Evolutionary conservation across 225 moss, liverwort and hornwort species (phyloP).

Genomic region (Takakia lepidozioides): DNA sequence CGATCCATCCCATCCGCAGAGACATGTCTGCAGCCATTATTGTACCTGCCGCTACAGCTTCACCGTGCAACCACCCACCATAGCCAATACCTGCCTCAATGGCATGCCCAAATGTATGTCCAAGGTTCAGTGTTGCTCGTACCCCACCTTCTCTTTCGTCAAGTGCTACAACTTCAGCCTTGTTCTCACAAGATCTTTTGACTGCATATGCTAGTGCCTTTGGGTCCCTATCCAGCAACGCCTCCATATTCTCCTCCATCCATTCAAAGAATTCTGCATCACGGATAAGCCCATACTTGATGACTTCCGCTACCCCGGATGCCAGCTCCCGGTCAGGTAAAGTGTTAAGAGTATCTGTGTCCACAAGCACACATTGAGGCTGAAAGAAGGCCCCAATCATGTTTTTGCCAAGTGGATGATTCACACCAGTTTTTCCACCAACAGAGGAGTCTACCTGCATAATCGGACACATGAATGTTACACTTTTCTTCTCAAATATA

Average conservation of each 20-base stretch:
- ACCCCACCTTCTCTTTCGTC: conserved; percentile 49
- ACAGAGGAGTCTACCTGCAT: conserved; percentile 57
- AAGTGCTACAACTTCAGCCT: conserved; percentile 40
- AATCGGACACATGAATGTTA: too few species aligned
- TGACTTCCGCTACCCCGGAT: conserved; percentile 45
- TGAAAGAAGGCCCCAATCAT: conserved; percentile 57
- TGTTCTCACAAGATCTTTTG: conserved; percentile 44
- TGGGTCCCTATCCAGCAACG: conserved; percentile 25
- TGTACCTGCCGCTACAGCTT: conserved; percentile 38
- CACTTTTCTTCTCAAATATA: too few species aligned
- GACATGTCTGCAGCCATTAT: conserved; percentile 42
- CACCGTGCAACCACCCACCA: conserved; percentile 50
- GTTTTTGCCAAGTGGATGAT: conserved; percentile 44
- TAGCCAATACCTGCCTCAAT: conserved; percentile 49
- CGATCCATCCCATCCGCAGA: conserved; percentile 38
- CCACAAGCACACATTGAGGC: conserved; percentile 40
- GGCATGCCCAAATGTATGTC: conserved; percentile 54
- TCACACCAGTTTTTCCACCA: conserved; percentile 49
- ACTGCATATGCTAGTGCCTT: conserved; percentile 36
- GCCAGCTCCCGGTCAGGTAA: conserved; percentile 43
- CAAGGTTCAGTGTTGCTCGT: conserved; percentile 39
- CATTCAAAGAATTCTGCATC: conserved; percentile 42
- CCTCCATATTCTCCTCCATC: conserved; percentile 46
- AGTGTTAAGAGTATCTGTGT: conserved; percentile 35
- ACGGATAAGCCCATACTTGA: conserved; percentile 50